Evolutionary conservation across 495 filamentous ascomycete species (phyloP), one percentile per base, ranked within the genome.

Genomic region (Delitschia confertaspora): DNA sequence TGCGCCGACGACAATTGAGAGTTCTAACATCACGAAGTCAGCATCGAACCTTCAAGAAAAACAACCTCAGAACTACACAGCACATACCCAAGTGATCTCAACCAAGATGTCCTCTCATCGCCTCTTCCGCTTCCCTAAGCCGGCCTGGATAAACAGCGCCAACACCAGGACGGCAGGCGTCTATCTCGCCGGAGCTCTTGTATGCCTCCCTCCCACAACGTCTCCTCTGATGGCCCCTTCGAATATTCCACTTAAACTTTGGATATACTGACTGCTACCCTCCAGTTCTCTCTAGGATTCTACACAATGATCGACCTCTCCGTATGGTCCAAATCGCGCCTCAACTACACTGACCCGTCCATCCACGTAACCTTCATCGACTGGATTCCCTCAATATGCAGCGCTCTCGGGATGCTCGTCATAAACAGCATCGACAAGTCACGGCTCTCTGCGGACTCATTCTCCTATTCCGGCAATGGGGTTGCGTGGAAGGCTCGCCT

Each of bases 361-460:
- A 75, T 94, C 38, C 88, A 99, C 70, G 79, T 99, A 58, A 88
- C 75, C 61, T 95, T 96, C 65, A 75, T 96, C 57, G 93, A 99
- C 73, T 99, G 93, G 93, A 85, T 99, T 52, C 93, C 93, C 16
- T 80, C 87, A 42, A 93, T 99, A 69, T 99, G 93, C 71, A 83
- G 78, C 33, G 73, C 79, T 36, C 74, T 96, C 16, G 93, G 93
- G 33, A 96, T 96, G 93, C 81, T 96, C 6, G 87, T 96, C 47
- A 96, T 99, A 76, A 99, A 96, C 71, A 85, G 78, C 43, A 94
- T 99, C 53, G 93, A 99, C 62, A 96, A 96, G 71, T 74, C 79
- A 9, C 72, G 88, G 14, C 68, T 99, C 55, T 81, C 78, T 45
- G 82, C 82, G 31, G 91, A 96, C 63, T 82, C 71, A 53, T 96